phyloP scores from a whole-genome alignment of 345 rosid genomes.

The Ceriops decandra region DNA sequence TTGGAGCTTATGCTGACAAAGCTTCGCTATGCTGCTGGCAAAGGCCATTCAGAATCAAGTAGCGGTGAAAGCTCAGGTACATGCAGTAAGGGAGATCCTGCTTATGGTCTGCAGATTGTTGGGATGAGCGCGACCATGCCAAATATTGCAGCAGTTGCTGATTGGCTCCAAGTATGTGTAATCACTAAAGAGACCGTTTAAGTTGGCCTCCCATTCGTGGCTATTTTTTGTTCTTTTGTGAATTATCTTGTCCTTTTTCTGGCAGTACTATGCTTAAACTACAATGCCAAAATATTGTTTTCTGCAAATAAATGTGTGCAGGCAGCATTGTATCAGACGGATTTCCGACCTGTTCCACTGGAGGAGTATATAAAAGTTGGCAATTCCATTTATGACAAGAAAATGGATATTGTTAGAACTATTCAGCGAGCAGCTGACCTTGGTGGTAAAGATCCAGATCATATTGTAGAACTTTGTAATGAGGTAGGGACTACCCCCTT shows the following conservation, averaged over 20 bases:
- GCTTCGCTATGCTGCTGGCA: conserved; percentile 96
- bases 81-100: conserved; percentile 77
- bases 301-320: conserved; percentile 26
- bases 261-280: too few relatives aligned
- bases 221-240: not conserved
- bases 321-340: conserved; percentile 94
- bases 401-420: conserved; percentile 75
- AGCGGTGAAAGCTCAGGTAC: conserved; percentile 84
- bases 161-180: conserved; percentile 91
- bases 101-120: conserved; percentile 87
- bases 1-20: conserved; percentile 92
- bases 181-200: not conserved
- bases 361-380: conserved; percentile 90
- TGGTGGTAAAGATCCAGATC: conserved; percentile 97
- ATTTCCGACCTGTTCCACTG: conserved; percentile 94
- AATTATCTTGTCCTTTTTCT: too few relatives aligned
- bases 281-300: conserved; percentile 3
- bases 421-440: conserved; percentile 59
- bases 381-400: conserved; percentile 73
- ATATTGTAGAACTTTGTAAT: conserved; percentile 81
- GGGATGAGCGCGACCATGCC: conserved; percentile 99
- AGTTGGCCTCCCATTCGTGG: not conserved
- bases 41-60: conserved; percentile 71
- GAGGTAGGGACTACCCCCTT: conserved; percentile 53
- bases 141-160: conserved; percentile 92